Evolutionary conservation across 768 basidiomycete species (phyloP).

Genomic region (button mushroom (Agaricus bisporus)): DNA sequence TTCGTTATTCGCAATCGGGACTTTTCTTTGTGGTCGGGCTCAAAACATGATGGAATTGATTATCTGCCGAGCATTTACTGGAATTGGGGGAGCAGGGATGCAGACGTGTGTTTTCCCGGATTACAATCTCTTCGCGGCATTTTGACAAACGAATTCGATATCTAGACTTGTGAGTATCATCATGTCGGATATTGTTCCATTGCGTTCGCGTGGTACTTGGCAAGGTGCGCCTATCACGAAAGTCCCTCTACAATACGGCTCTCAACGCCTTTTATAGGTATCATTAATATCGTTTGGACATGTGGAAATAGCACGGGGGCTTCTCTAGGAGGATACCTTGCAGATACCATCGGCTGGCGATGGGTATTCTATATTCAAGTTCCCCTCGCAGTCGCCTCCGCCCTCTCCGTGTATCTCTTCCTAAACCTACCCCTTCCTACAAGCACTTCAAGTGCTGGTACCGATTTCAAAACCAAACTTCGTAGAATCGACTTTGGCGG

Average conservation of each 20-base stretch:
- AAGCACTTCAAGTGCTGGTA: conserved; percentile 13
- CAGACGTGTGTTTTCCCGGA: conserved; percentile 39
- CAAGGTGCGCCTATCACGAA: conserved; percentile 39
- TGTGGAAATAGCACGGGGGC: conserved; percentile 54
- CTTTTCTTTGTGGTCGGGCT: conserved; percentile 46
- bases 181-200: conserved; percentile 58
- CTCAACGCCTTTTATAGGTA: conserved; percentile 23
- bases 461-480: conserved; percentile 42
- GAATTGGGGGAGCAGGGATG: conserved; percentile 60
- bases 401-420: conserved; percentile 43
- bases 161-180: conserved; percentile 55
- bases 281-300: conserved; percentile 56
- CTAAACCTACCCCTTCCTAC: conserved; percentile 46
- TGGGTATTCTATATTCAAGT: conserved; percentile 64
- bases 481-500: conserved; percentile 60
- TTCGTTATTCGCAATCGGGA: conserved; percentile 46
- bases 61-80: conserved; percentile 45
- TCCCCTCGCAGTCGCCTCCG: conserved; percentile 48
- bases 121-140: neutral
- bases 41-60: conserved; percentile 50
- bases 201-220: conserved; percentile 62
- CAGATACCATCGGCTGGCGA: conserved; percentile 63
- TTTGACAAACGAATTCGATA: neutral
- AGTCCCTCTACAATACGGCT: neutral
- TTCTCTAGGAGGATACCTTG: conserved; percentile 55